Base-by-base conservation (phyloP, 352 stramenopile genomes). In the Phytophthora podocarpi region DNA sequence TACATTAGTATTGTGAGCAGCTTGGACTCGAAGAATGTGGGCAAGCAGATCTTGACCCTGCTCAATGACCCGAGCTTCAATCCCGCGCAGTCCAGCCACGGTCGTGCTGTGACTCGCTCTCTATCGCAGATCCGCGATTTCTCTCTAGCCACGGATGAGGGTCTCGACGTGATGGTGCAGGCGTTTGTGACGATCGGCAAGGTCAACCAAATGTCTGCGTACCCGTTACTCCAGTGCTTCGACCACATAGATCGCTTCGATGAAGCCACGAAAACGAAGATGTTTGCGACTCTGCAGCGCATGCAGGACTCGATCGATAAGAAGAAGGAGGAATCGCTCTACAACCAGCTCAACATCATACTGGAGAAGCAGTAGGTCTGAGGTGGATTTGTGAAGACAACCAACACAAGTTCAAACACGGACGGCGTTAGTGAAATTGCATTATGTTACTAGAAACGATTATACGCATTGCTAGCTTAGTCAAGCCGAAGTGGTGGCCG, bases 271-370 rank as follows among this genome's bases (percentile, higher is more conserved):
- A 84, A 89, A 9, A 31, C 27, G 27, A 31, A 31, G 5, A 5
- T 31, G 5, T 31, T 9, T 31, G 30, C 30, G 15, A 35, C 12
- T 36, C 8, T 36, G 4, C 31, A 16, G 12, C 10, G 78, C 37
- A 85, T 95, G 78, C 85, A 92, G 35, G 74, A 85, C 53, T 72
- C 78, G 36, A 89, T 93, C 55, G 83, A 90, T 72, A 85, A 81
- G 69, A 89, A 89, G 61, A 87, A 86, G 58, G 78, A 92, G 40
- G 81, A 92, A 59, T 92, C 83, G 65, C 74, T 92, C 11, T 92
- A 87, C 73, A 92, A 90, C 71, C 85, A 93, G 64, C 80, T 95
- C 20, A 92, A 82, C 69, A 93, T 95, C 53, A 90, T 93, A 49
- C 59, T 95, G 15, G 79, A 90, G 67, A 93, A 95, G 70, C 81